phyloP scores from a whole-genome alignment of 139 green algal genomes.

The Ettlia oleoabundans region DNA sequence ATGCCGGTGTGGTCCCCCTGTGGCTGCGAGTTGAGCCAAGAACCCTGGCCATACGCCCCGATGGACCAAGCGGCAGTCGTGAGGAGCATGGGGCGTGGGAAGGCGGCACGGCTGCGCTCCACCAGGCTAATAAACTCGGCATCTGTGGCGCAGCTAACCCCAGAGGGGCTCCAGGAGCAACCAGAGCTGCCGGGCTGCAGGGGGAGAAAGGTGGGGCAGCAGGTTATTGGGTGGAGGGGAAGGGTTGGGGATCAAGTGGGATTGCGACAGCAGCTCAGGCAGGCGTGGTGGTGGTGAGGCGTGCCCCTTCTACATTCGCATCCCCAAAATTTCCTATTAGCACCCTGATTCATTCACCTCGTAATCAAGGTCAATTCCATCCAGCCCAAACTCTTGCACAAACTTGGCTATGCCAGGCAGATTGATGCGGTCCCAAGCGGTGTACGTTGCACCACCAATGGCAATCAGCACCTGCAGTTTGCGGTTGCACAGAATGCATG shows the following conservation, averaged over 20 bases:
- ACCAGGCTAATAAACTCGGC: conserved; percentile 32
- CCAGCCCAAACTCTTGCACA: conserved; percentile 48
- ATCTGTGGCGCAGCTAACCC: conserved; percentile 48
- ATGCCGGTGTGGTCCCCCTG: conserved; percentile 39
- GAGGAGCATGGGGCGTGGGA: conserved; percentile 51
- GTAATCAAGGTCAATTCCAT: conserved; percentile 54
- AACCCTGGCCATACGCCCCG: conserved; percentile 48
- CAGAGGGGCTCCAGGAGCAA: conserved; percentile 9
- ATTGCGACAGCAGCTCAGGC: not conserved
- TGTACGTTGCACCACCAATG: conserved; percentile 53
- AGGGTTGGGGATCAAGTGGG: not conserved
- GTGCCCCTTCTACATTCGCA: not conserved
- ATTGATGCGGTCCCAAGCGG: conserved; percentile 36
- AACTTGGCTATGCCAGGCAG: conserved; percentile 44
- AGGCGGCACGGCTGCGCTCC: conserved; percentile 30
- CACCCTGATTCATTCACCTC: conserved; percentile 1
- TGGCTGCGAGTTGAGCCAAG: conserved; percentile 24
- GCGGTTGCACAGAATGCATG: not conserved
- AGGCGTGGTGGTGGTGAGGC: not conserved
- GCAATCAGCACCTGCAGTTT: conserved; percentile 26
- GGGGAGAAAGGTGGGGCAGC: not conserved
- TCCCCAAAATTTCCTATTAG: not conserved
- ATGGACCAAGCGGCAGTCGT: conserved; percentile 47
- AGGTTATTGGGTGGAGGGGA: not conserved
- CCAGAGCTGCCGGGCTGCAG: not conserved